phyloP scores from a whole-genome alignment of 179 eudicot genomes.

The Pouteria campechiana region DNA sequence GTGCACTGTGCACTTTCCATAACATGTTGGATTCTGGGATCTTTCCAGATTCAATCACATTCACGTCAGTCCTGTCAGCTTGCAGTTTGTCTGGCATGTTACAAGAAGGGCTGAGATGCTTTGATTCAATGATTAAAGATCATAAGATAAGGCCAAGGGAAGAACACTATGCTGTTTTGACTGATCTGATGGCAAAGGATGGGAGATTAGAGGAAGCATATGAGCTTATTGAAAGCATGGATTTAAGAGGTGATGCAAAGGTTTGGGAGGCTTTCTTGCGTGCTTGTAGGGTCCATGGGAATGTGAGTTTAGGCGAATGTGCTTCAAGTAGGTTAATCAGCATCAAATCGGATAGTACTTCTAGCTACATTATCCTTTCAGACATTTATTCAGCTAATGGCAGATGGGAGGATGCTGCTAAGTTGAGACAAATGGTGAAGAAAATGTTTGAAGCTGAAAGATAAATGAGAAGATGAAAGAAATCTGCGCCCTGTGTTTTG shows the following conservation, averaged over 20 bases:
- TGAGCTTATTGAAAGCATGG: constrained; percentile 36
- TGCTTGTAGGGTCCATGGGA: constrained; percentile 56
- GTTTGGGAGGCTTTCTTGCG: constrained; percentile 65
- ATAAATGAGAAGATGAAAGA: too few species aligned
- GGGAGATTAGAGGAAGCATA: constrained; percentile 52
- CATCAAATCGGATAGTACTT: constrained; percentile 54
- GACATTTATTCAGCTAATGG: constrained; percentile 50
- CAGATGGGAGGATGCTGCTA: constrained; percentile 61
- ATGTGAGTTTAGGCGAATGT: constrained; percentile 30
- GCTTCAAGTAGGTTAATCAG: constrained; percentile 39
- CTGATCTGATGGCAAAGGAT: constrained; percentile 77
- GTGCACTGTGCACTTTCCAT: constrained; percentile 1
- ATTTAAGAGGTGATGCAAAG: constrained; percentile 29
- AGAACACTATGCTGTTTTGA: constrained; percentile 23
- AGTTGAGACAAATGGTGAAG: too few species aligned
- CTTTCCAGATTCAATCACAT: constrained; percentile 1
- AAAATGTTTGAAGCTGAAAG: too few species aligned
- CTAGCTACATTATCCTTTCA: constrained; percentile 60
- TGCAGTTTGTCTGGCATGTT: constrained; percentile 5
- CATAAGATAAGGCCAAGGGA: constrained; percentile 2
- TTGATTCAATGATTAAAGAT: constrained; percentile 1
- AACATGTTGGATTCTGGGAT: constrained; percentile 1
- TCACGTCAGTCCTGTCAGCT: constrained; percentile 3
- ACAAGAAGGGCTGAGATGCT: not conserved
- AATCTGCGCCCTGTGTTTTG: too few species aligned